These are phyloP conservation scores for Barnettozyma pratensis DNA, from an alignment of 805 yeast genomes.

Conservation along the genomic window DNA sequence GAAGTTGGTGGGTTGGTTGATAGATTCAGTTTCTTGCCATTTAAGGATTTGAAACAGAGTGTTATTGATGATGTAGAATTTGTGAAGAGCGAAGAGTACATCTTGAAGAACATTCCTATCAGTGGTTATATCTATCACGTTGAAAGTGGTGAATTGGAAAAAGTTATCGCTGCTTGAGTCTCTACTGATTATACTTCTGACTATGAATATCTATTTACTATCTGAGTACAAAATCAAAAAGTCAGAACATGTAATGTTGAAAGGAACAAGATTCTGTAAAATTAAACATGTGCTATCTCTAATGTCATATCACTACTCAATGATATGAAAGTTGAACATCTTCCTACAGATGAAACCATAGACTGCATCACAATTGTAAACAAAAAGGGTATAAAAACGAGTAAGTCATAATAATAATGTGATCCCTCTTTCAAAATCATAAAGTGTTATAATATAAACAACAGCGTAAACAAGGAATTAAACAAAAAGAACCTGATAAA, in stretches of 20 bases:
- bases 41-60: conserved; percentile 30
- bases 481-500: too few species aligned
- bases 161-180: conserved; percentile 9
- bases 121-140: conserved; percentile 37
- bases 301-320: too few species aligned
- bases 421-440: too few species aligned
- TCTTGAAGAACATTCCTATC: conserved; percentile 31
- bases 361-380: neutral
- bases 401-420: too few species aligned
- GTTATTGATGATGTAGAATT: conserved; percentile 33
- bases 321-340: neutral
- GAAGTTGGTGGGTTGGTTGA: conserved; percentile 26
- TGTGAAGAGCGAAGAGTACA: conserved; percentile 27
- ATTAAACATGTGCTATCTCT: too few species aligned
- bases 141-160: conserved; percentile 29
- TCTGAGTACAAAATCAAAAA: too few species aligned
- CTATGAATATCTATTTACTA: too few species aligned
- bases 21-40: conserved; percentile 29
- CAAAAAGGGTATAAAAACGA: neutral
- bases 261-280: too few species aligned
- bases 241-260: too few species aligned
- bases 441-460: too few species aligned
- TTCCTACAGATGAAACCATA: neutral
- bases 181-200: neutral
- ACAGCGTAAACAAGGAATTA: too few species aligned